Evolutionary conservation across 75 land plant species (phyloP).

Genomic region (Pinus taeda): DNA sequence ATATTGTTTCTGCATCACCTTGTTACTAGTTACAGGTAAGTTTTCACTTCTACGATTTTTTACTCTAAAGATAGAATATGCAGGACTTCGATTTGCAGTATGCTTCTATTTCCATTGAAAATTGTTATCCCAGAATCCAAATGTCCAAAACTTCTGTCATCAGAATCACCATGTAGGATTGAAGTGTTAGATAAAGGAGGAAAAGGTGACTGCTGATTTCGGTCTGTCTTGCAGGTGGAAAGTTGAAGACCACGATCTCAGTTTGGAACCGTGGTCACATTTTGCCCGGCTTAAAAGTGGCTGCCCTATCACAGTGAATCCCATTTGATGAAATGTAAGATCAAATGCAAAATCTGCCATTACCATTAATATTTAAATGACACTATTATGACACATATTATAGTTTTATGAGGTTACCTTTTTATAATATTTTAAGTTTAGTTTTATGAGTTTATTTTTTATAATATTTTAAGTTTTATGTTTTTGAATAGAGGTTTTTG

Average conservation of each 20-base stretch:
- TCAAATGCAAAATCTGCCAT: too few species aligned
- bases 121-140: too few species aligned
- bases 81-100: neutral
- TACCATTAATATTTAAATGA: too few species aligned
- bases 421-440: too few species aligned
- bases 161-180: neutral
- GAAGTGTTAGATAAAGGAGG: neutral
- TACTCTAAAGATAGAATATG: neutral
- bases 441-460: too few species aligned
- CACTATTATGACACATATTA: too few species aligned
- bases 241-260: slow-evolving; percentile 23
- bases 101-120: neutral
- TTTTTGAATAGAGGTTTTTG: too few species aligned
- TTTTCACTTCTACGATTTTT: neutral
- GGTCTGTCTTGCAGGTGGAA: slow-evolving; percentile 25
- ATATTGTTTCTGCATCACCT: slow-evolving; percentile 35
- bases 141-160: too few species aligned
- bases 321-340: too few species aligned
- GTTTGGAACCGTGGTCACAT: slow-evolving; percentile 29
- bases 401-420: too few species aligned
- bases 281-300: slow-evolving; percentile 34
- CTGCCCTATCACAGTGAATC: slow-evolving; percentile 15
- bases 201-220: neutral
- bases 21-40: slow-evolving; percentile 30
- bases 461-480: too few species aligned